Conservation (phyloP, 805 yeast genomes). For the Danielia oregonensis region DNA sequence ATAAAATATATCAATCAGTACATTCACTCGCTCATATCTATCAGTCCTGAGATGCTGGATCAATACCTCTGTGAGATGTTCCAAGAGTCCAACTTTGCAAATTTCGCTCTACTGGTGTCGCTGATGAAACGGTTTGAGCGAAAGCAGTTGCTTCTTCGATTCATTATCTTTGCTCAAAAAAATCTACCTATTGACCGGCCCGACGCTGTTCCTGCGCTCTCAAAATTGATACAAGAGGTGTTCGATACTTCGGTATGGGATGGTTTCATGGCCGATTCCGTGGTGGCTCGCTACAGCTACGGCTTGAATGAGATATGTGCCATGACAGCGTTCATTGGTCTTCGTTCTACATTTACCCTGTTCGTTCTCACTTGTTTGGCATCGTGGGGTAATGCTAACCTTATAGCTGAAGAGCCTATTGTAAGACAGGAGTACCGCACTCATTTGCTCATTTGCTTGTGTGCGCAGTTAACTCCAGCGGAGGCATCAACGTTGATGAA, state of each 20-base stretch:
- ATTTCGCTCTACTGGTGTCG: slow-evolving; percentile 5
- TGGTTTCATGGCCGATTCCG: slow-evolving; percentile 17
- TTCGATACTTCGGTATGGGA: slow-evolving; percentile 17
- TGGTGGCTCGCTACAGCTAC: slow-evolving; percentile 13
- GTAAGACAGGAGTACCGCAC: slow-evolving; percentile 47
- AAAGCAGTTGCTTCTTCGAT: slow-evolving; percentile 17
- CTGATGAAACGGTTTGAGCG: slow-evolving; percentile 25
- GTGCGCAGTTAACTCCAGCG: slow-evolving; percentile 14
- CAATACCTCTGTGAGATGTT: slow-evolving; percentile 24
- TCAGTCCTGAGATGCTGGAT: slow-evolving; percentile 14
- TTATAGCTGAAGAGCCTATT: slow-evolving; percentile 38
- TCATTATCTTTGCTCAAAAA: slow-evolving; percentile 10
- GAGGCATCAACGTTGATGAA: slow-evolving; percentile 28
- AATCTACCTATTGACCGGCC: slow-evolving; percentile 7
- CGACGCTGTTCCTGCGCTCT: slow-evolving; percentile 17
- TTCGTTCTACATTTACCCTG: background rate
- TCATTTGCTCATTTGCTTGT: slow-evolving; percentile 39
- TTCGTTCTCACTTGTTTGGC: slow-evolving; percentile 2
- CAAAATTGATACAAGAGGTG: slow-evolving; percentile 11
- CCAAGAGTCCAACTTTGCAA: slow-evolving; percentile 5
- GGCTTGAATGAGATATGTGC: slow-evolving; percentile 8
- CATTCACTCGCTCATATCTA: slow-evolving; percentile 19
- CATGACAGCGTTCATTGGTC: slow-evolving; percentile 4
- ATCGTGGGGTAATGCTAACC: slow-evolving; percentile 28
- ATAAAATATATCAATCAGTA: slow-evolving; percentile 12